These are phyloP conservation scores for Micractinium sp. DNA, from an alignment of 139 green algal species.

Conservation along the genomic window DNA sequence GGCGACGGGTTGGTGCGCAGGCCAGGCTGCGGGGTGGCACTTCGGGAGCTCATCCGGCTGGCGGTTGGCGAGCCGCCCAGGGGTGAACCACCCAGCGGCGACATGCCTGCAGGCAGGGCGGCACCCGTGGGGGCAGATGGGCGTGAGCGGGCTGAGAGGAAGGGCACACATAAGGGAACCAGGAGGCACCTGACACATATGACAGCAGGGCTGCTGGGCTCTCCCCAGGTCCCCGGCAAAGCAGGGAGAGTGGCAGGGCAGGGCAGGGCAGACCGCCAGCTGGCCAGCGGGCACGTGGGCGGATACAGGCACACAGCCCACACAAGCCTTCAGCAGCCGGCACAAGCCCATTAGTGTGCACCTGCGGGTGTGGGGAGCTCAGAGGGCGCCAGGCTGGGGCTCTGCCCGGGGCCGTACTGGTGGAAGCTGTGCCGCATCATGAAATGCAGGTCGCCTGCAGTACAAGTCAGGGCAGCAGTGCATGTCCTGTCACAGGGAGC, in stretches of 20 bases:
- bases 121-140: not conserved
- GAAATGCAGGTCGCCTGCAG: slow-evolving; percentile 87
- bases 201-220: not conserved
- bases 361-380: slow-evolving; percentile 42
- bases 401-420: slow-evolving; percentile 30
- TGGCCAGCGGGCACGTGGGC: too few relatives aligned
- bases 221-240: not conserved
- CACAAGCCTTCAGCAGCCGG: too few relatives aligned
- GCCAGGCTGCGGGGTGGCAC: slow-evolving; percentile 21
- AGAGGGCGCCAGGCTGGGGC: slow-evolving; percentile 24
- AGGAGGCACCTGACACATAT: too few relatives aligned
- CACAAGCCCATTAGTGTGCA: too few relatives aligned
- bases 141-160: not conserved
- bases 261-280: too few relatives aligned
- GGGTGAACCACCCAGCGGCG: slow-evolving; percentile 37
- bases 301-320: not conserved
- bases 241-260: not conserved
- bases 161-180: not conserved
- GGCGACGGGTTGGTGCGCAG: slow-evolving; percentile 14
- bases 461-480: not conserved
- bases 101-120: not conserved
- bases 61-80: not conserved
- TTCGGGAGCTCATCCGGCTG: slow-evolving; percentile 22
- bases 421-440: slow-evolving; percentile 87
- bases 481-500: not conserved